phyloP scores from a whole-genome alignment of 2,329 filamentous ascomycete species.

The Neofusicoccum ribis region DNA sequence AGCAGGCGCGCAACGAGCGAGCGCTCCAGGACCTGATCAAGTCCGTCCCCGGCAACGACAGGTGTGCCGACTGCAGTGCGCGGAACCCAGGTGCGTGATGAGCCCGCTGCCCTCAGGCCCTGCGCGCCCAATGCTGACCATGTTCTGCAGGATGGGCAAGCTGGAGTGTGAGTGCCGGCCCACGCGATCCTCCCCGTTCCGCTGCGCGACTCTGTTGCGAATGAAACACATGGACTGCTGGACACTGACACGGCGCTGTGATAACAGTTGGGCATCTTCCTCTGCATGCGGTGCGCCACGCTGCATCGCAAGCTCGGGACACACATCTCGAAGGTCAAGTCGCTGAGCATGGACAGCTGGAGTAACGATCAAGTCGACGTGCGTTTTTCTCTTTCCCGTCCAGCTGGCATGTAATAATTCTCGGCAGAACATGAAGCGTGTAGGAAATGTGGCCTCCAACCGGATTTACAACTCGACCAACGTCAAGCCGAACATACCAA shows the following conservation, averaged over 20 bases:
- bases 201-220: neutral
- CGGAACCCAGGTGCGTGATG: slow-evolving; percentile 78
- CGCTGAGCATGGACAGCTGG: slow-evolving; percentile 98
- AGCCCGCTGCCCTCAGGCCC: slow-evolving; percentile 13
- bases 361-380: slow-evolving; percentile 94
- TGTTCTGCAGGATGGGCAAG: slow-evolving; percentile 78
- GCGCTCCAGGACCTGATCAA: slow-evolving; percentile 86
- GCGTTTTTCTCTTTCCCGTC: slow-evolving; percentile 39
- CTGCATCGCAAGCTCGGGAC: slow-evolving; percentile 96
- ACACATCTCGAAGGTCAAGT: slow-evolving; percentile 98
- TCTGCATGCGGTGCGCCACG: slow-evolving; percentile 96
- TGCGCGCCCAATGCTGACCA: slow-evolving; percentile 10
- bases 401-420: slow-evolving; percentile 21
- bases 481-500: slow-evolving; percentile 77
- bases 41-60: slow-evolving; percentile 81
- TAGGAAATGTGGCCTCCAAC: slow-evolving; percentile 85
- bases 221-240: neutral
- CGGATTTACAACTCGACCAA: slow-evolving; percentile 85
- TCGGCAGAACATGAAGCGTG: slow-evolving; percentile 83
- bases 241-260: slow-evolving; percentile 3
- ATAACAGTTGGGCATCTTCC: slow-evolving; percentile 80
- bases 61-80: slow-evolving; percentile 89
- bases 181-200: neutral
- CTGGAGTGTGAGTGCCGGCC: slow-evolving; percentile 73
- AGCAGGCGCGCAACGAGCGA: slow-evolving; percentile 96